phyloP scores from a whole-genome alignment of 441 rosid genomes.

The Croton setiger region DNA sequence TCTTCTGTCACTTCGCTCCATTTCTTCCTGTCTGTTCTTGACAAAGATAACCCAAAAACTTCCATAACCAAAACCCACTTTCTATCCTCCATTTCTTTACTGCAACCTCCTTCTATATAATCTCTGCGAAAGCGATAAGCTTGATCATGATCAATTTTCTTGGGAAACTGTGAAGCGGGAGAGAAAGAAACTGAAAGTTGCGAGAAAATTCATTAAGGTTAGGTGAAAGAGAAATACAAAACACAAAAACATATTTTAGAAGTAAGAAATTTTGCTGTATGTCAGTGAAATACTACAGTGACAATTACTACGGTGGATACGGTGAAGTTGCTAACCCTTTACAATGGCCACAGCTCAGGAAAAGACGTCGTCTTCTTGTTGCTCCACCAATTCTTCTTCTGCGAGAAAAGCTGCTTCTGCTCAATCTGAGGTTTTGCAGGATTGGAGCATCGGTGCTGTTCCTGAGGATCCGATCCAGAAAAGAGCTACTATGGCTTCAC shows the following conservation, averaged over 20 bases:
- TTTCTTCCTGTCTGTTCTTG: background rate
- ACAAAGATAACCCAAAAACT: background rate
- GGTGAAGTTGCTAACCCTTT: conserved; percentile 56
- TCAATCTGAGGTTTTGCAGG: conserved; percentile 22
- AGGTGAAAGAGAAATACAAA: conserved; percentile 9
- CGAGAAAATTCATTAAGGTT: conserved; percentile 8
- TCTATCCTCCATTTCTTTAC: background rate
- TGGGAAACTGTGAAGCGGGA: background rate
- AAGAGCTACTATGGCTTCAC: conserved; percentile 28
- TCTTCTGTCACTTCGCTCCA: background rate
- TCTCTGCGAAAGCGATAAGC: background rate
- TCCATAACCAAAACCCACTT: conserved; percentile 4
- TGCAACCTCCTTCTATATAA: background rate
- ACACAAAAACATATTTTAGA: background rate
- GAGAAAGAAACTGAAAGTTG: too few relatives aligned
- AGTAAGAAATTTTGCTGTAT: conserved; percentile 34
- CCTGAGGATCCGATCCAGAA: conserved; percentile 33
- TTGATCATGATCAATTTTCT: background rate
- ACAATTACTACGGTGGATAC: conserved; percentile 42
- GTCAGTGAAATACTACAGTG: conserved; percentile 53
- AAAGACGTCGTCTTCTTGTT: conserved; percentile 50
- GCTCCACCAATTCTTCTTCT: conserved; percentile 17
- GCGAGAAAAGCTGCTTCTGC: conserved; percentile 10
- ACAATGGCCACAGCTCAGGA: conserved; percentile 80
- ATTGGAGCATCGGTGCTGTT: conserved; percentile 27